Base-by-base conservation (phyloP, 1,284 basidiomycete species). In the Porodaedalea pini region DNA sequence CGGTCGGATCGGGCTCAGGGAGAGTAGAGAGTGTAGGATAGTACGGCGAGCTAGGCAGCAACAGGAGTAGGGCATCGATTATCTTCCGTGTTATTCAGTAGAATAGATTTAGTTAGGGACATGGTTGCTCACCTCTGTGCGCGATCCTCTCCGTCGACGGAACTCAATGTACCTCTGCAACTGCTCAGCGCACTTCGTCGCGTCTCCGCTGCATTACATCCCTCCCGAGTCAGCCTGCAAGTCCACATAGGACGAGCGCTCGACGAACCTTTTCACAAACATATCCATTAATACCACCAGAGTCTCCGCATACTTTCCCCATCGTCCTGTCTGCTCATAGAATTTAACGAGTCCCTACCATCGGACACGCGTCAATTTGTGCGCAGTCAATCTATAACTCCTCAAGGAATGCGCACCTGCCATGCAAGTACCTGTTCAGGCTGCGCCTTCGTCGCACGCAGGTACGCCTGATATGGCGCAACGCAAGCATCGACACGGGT, bases 141-240 rank as follows among this genome's bases (percentile, higher is more conserved):
- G 73, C 2, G 80, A 80, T 0, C 89, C 90, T 59, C 84, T 77
- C 48, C 81, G 73, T 15, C 84, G 76, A 25, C 83, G 79, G 2
- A 86, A 67, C 2, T 83, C 78, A n/a, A 97, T 72, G 37, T 92
- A 73, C 63, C 86, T 90, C 67, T 94, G 90, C 41, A 96, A 69
- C 0, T 78, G 75, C 65, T 92, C 89, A 0, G 90, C 92, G 63
- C 87, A 90, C 70, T 91, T 95, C 6, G 76, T 75, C 0, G 80
- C 81, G 68, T 98, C 93, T 32, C 83, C 75, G 3, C 92, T 94
- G 62, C 15, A 61, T 49, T n/a, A n/a, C n/a, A n/a, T n/a, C n/a
- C n/a, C n/a, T n/a, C n/a, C 25, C 29, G 11, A 47, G 43, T 45
- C 47, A 34, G 36, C n/a, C 50, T 7, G n/a, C n/a, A n/a, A n/a